phyloP scores from a whole-genome alignment of 2,329 filamentous ascomycete species.

The Ascochyta pisi region DNA sequence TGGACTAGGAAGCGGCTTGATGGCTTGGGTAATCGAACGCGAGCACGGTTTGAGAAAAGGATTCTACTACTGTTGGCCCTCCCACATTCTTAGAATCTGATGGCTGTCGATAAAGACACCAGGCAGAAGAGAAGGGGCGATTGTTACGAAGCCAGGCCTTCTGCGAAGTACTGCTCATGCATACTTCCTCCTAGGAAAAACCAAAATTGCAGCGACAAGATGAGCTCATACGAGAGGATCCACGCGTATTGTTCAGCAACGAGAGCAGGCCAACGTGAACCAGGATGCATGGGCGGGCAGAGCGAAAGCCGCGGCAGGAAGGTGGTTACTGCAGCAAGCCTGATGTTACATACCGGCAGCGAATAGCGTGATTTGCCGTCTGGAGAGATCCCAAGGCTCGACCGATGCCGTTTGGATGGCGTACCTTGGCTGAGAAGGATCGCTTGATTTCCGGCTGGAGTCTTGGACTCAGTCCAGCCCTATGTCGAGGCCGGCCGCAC shows the following conservation, averaged over 20 bases:
- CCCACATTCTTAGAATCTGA: slow-evolving; percentile 30
- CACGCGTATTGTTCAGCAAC: slow-evolving; percentile 23
- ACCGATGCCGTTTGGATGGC: slow-evolving; percentile 27
- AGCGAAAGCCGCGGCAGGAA: slow-evolving; percentile 13
- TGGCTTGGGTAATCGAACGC: slow-evolving; percentile 39
- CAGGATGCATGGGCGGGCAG: slow-evolving; percentile 1
- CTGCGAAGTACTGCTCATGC: slow-evolving; percentile 25
- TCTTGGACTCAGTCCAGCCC: slow-evolving; percentile 9
- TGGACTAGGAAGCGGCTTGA: slow-evolving; percentile 38
- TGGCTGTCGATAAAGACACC: slow-evolving; percentile 23
- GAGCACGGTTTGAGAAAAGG: slow-evolving; percentile 21
- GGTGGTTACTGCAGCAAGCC: slow-evolving; percentile 6
- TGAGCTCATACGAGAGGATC: slow-evolving; percentile 21
- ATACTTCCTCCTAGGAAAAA: slow-evolving; percentile 31
- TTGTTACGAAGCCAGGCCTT: slow-evolving; percentile 24
- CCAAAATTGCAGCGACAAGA: slow-evolving; percentile 26
- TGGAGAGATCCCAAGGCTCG: slow-evolving; percentile 1
- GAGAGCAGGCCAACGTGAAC: slow-evolving; percentile 24
- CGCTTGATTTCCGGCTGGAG: slow-evolving; percentile 9
- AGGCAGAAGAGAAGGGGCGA: slow-evolving; percentile 25
- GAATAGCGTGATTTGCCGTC: slow-evolving; percentile 6
- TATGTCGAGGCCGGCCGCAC: slow-evolving; percentile 1
- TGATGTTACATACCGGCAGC: background rate
- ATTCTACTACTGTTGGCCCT: slow-evolving; percentile 33
- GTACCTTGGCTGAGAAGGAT: slow-evolving; percentile 13